Conservation (phyloP, 176 grass and related monocot genomes). For the Chloris gayana region DNA sequence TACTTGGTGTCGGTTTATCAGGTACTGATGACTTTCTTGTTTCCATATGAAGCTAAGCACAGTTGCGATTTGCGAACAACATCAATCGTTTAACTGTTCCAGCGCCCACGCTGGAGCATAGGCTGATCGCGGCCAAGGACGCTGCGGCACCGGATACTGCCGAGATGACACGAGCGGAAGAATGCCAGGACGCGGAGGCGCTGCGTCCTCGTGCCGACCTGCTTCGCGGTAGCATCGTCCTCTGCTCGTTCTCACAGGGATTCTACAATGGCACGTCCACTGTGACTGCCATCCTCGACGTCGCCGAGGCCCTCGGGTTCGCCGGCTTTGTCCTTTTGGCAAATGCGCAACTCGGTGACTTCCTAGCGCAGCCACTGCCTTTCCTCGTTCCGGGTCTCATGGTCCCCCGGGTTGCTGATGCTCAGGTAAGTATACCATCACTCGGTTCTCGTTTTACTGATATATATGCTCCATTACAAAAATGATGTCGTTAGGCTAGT, state of each 20-base stretch:
- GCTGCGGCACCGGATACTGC: conserved; percentile 23
- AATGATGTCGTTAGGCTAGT: too few relatives aligned
- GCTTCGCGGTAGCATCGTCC: conserved; percentile 49
- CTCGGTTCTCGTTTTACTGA: too few relatives aligned
- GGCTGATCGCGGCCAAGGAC: conserved; percentile 55
- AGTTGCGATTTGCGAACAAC: too few relatives aligned
- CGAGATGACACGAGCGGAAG: conserved; percentile 20
- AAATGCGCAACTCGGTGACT: conserved; percentile 49
- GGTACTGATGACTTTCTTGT: not conserved
- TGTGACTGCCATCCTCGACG: conserved; percentile 41
- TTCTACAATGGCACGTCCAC: conserved; percentile 64
- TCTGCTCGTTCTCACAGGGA: conserved; percentile 60
- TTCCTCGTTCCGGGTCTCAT: conserved; percentile 56
- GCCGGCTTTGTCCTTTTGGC: conserved; percentile 58
- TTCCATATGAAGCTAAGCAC: not conserved
- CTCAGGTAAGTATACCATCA: not conserved
- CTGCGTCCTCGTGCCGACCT: conserved; percentile 25
- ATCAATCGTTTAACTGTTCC: not conserved
- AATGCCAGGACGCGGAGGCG: conserved; percentile 55
- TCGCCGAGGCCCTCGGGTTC: conserved; percentile 52
- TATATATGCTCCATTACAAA: too few relatives aligned
- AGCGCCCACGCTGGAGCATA: conserved; percentile 53
- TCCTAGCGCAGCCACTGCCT: conserved; percentile 58
- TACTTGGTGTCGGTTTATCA: conserved; percentile 59
- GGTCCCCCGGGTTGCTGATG: conserved; percentile 50